phyloP scores from a whole-genome alignment of 1,139 yeast genomes.

The Trichomonascaceae sp. region DNA sequence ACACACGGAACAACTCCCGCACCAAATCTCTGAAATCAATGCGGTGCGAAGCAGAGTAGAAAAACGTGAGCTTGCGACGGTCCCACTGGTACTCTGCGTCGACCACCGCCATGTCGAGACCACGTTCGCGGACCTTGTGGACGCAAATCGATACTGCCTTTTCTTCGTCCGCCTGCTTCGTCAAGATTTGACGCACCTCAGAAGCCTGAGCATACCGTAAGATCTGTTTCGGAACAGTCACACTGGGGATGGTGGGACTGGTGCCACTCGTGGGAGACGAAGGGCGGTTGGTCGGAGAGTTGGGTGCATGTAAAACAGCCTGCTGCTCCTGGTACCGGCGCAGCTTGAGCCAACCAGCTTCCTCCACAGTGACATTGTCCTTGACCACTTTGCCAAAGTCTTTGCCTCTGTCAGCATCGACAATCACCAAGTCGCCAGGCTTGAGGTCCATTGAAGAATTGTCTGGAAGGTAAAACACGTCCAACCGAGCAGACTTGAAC shows the following conservation, averaged over 20 bases:
- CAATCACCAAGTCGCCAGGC: constrained; percentile 73
- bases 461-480: constrained; percentile 59
- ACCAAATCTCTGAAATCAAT: constrained; percentile 89
- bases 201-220: constrained; percentile 51
- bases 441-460: constrained; percentile 38
- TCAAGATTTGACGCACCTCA: constrained; percentile 47
- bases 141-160: constrained; percentile 51
- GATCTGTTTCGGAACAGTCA: constrained; percentile 56
- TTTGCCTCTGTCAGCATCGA: constrained; percentile 94
- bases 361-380: constrained; percentile 52
- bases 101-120: constrained; percentile 35
- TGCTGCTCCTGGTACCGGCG: constrained; percentile 68
- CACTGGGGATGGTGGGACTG: constrained; percentile 25
- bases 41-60: constrained; percentile 69
- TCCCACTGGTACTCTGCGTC: constrained; percentile 95
- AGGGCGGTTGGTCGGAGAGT: constrained; percentile 13
- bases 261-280: constrained; percentile 10
- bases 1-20: constrained; percentile 80
- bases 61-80: constrained; percentile 82
- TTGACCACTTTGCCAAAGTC: constrained; percentile 75
- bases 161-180: constrained; percentile 57
- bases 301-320: constrained; percentile 34
- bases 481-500: constrained; percentile 78
- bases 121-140: constrained; percentile 42
- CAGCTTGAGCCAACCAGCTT: constrained; percentile 72